A percentile compares a stretch with the other conserved stretches of the same genome.
Evolutionary conservation across 1,284 basidiomycete species (phyloP).

Genomic region (Moniliella sp.): DNA sequence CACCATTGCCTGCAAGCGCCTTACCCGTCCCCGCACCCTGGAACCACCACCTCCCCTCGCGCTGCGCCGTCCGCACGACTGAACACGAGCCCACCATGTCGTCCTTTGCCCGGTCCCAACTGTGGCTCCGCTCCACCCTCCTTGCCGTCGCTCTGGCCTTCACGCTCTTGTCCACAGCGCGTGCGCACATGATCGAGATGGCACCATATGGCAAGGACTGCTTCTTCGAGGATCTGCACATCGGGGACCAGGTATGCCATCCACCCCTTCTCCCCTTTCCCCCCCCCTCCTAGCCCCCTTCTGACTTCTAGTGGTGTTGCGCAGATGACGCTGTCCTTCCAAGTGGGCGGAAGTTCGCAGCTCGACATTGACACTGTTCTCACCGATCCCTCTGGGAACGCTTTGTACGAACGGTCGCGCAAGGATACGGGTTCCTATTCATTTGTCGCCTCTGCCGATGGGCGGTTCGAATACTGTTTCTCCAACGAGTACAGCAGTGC

Average conservation of each 20-base stretch:
- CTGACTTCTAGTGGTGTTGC: too few species aligned
- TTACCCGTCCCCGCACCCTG: too few species aligned
- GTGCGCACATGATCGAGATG: slow-evolving; percentile 39
- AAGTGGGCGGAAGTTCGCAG: slow-evolving; percentile 87
- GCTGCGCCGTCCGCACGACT: too few species aligned
- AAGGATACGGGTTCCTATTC: slow-evolving; percentile 73
- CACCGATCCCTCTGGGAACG: slow-evolving; percentile 42
- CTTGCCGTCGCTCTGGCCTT: too few species aligned
- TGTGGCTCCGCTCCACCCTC: too few species aligned
- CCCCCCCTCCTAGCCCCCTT: not conserved
- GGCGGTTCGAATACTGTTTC: slow-evolving; percentile 86
- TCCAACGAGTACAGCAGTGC: slow-evolving; percentile 90
- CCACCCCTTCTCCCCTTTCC: not conserved
- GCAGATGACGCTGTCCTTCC: slow-evolving; percentile 97
- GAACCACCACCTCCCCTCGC: too few species aligned
- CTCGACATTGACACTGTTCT: slow-evolving; percentile 93
- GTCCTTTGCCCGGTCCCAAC: too few species aligned
- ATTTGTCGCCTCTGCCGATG: slow-evolving; percentile 64
- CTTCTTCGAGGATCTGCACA: slow-evolving; percentile 90
- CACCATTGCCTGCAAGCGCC: too few species aligned
- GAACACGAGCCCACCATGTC: too few species aligned
- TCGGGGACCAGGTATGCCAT: slow-evolving; percentile 69
- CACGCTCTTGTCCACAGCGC: not conserved
- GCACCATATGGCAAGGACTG: slow-evolving; percentile 68
- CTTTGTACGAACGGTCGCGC: slow-evolving; percentile 57